phyloP scores from a whole-genome alignment of 805 yeast species.

The Metschnikowia cubensis region DNA sequence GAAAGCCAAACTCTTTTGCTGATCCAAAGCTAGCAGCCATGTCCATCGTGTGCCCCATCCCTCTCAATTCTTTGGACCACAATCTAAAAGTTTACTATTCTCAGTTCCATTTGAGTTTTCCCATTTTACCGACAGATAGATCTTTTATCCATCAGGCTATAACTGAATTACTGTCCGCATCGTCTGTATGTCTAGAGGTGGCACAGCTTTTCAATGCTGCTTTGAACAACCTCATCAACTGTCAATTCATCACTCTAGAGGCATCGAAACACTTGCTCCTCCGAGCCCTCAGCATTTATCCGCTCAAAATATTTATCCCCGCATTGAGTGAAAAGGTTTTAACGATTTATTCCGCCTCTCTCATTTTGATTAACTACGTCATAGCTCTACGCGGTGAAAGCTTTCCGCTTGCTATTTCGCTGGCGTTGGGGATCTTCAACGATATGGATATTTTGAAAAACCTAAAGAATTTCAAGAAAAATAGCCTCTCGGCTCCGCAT shows the following conservation, averaged over 20 bases:
- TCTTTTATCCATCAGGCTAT: conserved; percentile 18
- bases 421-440: conserved; percentile 28
- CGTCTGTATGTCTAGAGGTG: conserved; percentile 28
- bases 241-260: conserved; percentile 27
- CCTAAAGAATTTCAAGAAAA: conserved; percentile 15
- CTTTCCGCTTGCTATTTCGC: conserved; percentile 54
- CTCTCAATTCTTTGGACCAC: conserved; percentile 9
- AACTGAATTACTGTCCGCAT: conserved; percentile 11
- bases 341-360: conserved; percentile 27
- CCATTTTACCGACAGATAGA: conserved; percentile 39
- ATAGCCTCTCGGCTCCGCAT: not conserved
- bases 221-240: conserved; percentile 36
- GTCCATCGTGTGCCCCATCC: conserved; percentile 4
- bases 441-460: conserved; percentile 52
- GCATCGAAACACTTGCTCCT: conserved; percentile 34
- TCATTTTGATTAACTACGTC: conserved; percentile 47
- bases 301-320: conserved; percentile 19
- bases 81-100: conserved; percentile 34
- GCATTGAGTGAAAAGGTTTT: conserved; percentile 22
- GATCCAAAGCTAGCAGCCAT: not conserved
- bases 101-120: conserved; percentile 42
- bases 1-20: not conserved
- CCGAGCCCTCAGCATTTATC: conserved; percentile 33
- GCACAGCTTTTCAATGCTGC: conserved; percentile 41
- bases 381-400: conserved; percentile 57